Evolutionary conservation across 2,329 filamentous ascomycete species (phyloP), one percentile per base, ranked within the genome.

Genomic region (Monilinia polystroma): DNA sequence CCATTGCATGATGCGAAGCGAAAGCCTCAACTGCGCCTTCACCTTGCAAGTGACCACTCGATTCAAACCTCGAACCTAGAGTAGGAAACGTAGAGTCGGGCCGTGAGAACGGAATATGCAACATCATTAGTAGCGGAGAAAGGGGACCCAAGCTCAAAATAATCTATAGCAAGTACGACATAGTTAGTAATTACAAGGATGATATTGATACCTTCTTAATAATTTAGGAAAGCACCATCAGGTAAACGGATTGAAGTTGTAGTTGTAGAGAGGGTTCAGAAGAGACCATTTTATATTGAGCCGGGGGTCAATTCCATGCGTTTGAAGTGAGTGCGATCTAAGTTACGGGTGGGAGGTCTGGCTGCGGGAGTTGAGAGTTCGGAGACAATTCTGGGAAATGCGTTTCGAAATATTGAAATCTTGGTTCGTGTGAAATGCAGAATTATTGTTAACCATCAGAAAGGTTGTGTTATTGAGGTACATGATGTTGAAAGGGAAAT

Each of bases 41-140:
- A 29, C 82, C 82, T 72, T 84, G 80, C 14, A 78, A 81, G 67
- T 83, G 80, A 10, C 81, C 81, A 70, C 81, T 77, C 32, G 78
- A 75, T 20, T 82, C 79, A 65, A 82, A 85, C 1, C 70, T 74
- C 2, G 80, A 71, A 1, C 72, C 71, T 0, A 79, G 73, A 1
- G 80, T 71, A 0, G 79, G 74, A 66, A 82, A 84, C 0, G 80
- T 79, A 16, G 69, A 69, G 18, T 35, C 75, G 76, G 0, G 80
- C 80, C 0, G 82, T 82, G 20, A 74, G 64, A 0, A 82, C 70
- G 1, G 80, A 77, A 66, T 81, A 79, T 1, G 80, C 72, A 0
- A 81, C 64, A 70, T 84, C 82, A 59, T 79, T 78, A 1, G 80
- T 82, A 12, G 77, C 73, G 38, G 38, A 38, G 38, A 38, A 38